Evolutionary conservation across 257 asterid genomes (phyloP).

Genomic region (Vinca minor): DNA sequence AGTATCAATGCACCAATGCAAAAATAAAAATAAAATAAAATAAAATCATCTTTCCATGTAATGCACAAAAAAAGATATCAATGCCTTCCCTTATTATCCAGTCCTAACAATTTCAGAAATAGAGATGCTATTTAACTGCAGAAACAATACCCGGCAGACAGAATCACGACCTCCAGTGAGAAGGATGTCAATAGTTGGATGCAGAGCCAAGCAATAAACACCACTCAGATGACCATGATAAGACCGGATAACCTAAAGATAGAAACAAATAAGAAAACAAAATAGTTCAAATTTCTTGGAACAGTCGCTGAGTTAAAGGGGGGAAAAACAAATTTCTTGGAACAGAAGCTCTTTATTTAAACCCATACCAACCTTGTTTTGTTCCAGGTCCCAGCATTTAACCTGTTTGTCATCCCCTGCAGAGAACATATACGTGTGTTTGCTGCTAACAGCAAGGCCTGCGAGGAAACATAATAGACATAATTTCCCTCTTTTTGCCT

Average conservation of each 20-base stretch:
- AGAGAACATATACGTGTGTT: slow-evolving; percentile 94
- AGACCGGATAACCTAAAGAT: slow-evolving; percentile 74
- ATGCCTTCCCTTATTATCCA: neutral
- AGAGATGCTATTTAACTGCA: slow-evolving; percentile 25
- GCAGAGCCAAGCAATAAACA: slow-evolving; percentile 90
- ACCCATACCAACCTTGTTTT: slow-evolving; percentile 60
- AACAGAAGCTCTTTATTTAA: neutral
- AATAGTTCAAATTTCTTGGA: too few species aligned
- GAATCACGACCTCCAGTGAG: slow-evolving; percentile 98
- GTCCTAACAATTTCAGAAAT: slow-evolving; percentile 17
- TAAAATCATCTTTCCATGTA: neutral
- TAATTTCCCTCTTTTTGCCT: neutral
- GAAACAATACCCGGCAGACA: slow-evolving; percentile 66
- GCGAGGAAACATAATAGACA: slow-evolving; percentile 21
- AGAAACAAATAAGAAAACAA: slow-evolving; percentile 2
- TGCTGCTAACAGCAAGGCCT: slow-evolving; percentile 83
- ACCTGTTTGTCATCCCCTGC: slow-evolving; percentile 98
- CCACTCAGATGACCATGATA: slow-evolving; percentile 99
- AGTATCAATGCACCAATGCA: neutral
- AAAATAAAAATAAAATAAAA: too few species aligned
- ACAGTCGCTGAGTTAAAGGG: too few species aligned
- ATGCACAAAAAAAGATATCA: neutral
- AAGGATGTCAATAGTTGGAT: slow-evolving; percentile 85
- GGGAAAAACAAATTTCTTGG: too few species aligned
- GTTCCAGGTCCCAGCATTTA: slow-evolving; percentile 98